Evolutionary conservation across 176 grass and related monocot species (phyloP).

Genomic region (Rhynchospora pubera): DNA sequence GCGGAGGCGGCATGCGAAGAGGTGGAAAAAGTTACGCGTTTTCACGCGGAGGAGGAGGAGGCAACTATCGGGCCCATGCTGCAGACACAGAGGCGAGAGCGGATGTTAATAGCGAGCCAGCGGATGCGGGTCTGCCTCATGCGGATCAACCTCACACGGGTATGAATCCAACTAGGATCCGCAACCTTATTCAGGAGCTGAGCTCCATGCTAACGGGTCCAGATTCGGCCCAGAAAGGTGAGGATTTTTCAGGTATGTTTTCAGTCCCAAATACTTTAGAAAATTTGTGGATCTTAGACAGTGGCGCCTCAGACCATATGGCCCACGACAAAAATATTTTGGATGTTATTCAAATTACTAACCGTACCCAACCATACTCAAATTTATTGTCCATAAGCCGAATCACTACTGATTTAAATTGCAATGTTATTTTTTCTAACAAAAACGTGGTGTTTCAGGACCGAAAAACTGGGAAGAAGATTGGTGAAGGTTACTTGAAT

Average conservation of each 20-base stretch:
- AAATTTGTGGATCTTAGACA: not conserved
- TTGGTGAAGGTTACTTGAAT: not conserved
- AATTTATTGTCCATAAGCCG: not conserved
- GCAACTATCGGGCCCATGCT: too few relatives aligned
- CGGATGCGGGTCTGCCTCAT: too few relatives aligned
- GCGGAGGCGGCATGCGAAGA: not conserved
- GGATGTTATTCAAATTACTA: not conserved
- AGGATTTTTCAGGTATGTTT: not conserved
- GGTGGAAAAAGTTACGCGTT: not conserved
- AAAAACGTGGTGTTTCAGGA: not conserved
- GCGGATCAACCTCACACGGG: too few relatives aligned
- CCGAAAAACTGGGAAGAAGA: not conserved
- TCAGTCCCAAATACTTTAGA: not conserved
- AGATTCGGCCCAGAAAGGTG: too few relatives aligned
- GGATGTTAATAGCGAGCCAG: too few relatives aligned
- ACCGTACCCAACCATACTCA: not conserved
- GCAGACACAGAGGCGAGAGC: too few relatives aligned
- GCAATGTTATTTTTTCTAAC: not conserved
- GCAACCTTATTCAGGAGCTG: too few relatives aligned
- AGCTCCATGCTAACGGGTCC: too few relatives aligned
- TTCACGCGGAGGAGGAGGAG: not conserved
- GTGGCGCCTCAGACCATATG: not conserved
- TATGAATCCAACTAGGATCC: too few relatives aligned
- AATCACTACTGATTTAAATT: not conserved
- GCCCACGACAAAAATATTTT: not conserved